Conservation (phyloP, 2,329 filamentous ascomycete genomes). For the Penicillium sp. region DNA sequence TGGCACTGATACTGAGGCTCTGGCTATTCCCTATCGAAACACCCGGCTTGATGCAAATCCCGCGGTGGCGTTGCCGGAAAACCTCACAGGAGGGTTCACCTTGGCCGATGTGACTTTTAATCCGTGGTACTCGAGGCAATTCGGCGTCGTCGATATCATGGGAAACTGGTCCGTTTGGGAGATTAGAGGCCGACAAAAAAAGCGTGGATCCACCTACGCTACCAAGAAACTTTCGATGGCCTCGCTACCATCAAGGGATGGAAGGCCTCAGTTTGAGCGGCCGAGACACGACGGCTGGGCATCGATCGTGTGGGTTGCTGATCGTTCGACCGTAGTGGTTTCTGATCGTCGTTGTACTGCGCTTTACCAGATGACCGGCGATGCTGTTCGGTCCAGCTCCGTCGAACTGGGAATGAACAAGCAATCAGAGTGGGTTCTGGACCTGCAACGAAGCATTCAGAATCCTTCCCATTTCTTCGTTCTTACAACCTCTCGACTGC, state of each 20-base stretch:
- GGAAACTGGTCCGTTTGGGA: conserved; percentile 53
- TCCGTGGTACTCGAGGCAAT: conserved; percentile 53
- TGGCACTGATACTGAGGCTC: conserved; percentile 10
- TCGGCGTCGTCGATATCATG: conserved; percentile 51
- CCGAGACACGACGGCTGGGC: conserved; percentile 43
- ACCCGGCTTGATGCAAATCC: conserved; percentile 47
- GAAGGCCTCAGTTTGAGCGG: conserved; percentile 1
- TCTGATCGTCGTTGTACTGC: conserved; percentile 46
- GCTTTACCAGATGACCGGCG: conserved; percentile 32
- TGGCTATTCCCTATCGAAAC: conserved; percentile 17
- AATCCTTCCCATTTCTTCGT: conserved; percentile 47
- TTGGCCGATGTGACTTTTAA: conserved; percentile 57
- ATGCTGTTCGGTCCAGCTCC: conserved; percentile 22
- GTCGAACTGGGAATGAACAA: conserved; percentile 36
- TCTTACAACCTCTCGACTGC: conserved; percentile 50
- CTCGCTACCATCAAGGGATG: conserved; percentile 25
- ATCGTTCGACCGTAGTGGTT: conserved; percentile 44
- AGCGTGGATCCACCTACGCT: conserved; percentile 27
- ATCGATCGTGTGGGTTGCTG: conserved; percentile 38
- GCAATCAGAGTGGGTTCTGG: conserved; percentile 51
- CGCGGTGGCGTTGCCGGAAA: conserved; percentile 41
- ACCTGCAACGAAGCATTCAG: conserved; percentile 44
- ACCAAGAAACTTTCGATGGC: conserved; percentile 28
- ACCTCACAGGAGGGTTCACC: conserved; percentile 43
- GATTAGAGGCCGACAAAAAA: conserved; percentile 32